Conservation (phyloP, 2,329 filamentous ascomycete species). For the Clonostachys byssicola region DNA sequence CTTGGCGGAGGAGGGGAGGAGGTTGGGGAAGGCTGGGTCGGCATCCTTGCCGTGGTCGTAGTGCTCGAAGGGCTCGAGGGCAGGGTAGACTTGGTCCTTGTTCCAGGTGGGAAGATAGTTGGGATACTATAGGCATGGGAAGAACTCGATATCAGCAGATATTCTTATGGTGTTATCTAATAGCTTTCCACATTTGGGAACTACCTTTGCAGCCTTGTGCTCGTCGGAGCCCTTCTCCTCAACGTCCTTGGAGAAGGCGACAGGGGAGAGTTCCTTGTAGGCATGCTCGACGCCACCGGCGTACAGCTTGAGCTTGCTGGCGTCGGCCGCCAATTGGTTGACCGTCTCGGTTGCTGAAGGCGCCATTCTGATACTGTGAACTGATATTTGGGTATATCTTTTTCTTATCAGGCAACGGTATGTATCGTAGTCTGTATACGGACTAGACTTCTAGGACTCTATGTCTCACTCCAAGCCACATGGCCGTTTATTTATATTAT, state of each 20-base stretch:
- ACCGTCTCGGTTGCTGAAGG: slow-evolving; percentile 23
- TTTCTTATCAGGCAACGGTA: too few relatives aligned
- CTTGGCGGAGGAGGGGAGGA: slow-evolving; percentile 49
- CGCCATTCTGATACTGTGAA: slow-evolving; percentile 16
- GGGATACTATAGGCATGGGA: slow-evolving; percentile 45
- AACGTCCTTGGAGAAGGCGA: slow-evolving; percentile 13
- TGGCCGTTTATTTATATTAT: too few relatives aligned
- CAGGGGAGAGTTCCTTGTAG: slow-evolving; percentile 20
- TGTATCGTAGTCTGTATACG: too few relatives aligned
- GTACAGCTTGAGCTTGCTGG: too few relatives aligned
- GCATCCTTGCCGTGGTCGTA: slow-evolving; percentile 74
- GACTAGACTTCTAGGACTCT: too few relatives aligned
- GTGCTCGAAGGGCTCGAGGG: slow-evolving; percentile 66
- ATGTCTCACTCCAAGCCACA: too few relatives aligned
- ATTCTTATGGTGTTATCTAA: background rate
- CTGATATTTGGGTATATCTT: too few relatives aligned
- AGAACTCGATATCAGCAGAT: background rate
- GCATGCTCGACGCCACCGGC: too few relatives aligned
- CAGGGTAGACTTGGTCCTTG: slow-evolving; percentile 57
- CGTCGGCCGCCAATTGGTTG: slow-evolving; percentile 9
- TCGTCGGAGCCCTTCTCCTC: slow-evolving; percentile 14
- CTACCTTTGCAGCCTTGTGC: slow-evolving; percentile 10
- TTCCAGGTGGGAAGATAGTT: slow-evolving; percentile 74
- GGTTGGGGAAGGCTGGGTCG: slow-evolving; percentile 63
- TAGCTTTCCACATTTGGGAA: background rate